Evolutionary conservation across 306 rosid species (phyloP), one percentile per base, ranked within the genome.

Genomic region (Sicyos edulis): DNA sequence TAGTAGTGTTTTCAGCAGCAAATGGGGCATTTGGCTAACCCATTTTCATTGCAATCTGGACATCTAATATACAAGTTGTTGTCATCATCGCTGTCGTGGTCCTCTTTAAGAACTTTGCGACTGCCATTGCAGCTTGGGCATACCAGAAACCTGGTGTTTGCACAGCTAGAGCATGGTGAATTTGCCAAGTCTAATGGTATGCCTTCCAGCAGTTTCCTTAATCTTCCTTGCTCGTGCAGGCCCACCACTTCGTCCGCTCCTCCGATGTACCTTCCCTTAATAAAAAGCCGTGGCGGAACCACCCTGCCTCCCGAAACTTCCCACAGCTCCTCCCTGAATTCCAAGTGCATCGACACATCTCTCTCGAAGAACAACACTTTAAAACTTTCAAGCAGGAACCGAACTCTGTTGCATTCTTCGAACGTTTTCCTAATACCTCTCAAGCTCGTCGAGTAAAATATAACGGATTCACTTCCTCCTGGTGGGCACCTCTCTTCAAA

Each of bases 221-320:
- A 87, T 80, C 80, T 82, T 7, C 96, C 99, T 79, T 82, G 88
- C 79, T 95, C 99, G 74, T 91, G 89, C 83, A 95, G 82, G 29
- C 81, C 88, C 32, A 87, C 71, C 13, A 95, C 96, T 83, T 95
- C 86, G 55, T 91, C 95, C n/a, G 91, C 95, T 79, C 37, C 97
- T 57, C 99, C 99, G 29, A 95, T 86, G 84, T 83, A 86, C 78
- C 89, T 85, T 7, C 97, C 99, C 75, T 87, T 89, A 19, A 95
- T 86, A 78, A 95, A 95, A 77, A 95, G 86, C 84, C 82, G 89
- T 0, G 99, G 99, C 59, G 97, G 99, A 73, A 95, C 84, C 74
- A 85, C 86, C 83, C 79, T 91, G 0, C 79, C 79, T 6, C 85
- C 97, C 77, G 89, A 79, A 21, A 87, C 61, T 45, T 75, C 81